Percentiles rank a stretch among this genome's conserved stretches.
phyloP scores from a whole-genome alignment of 371 early-diverging fungal genomes.

The Actinomucor elegans region DNA sequence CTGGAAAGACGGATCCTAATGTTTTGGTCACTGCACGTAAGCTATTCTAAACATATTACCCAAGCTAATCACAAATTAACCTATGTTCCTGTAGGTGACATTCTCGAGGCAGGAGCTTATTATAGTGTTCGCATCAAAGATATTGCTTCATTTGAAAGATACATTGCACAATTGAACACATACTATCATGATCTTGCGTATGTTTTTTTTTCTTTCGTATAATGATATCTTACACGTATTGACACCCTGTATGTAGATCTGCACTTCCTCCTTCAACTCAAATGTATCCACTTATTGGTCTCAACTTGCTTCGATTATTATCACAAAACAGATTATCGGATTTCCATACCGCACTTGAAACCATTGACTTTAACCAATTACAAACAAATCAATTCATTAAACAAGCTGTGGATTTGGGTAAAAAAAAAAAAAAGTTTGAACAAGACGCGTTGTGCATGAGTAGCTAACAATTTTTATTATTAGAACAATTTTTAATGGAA shows the following conservation, averaged over 20 bases:
- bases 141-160: conserved; percentile 90
- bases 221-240: too few relatives aligned
- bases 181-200: conserved; percentile 88
- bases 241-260: too few relatives aligned
- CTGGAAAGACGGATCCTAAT: conserved; percentile 59
- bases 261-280: conserved; percentile 75
- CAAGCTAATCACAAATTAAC: neutral
- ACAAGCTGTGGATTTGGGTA: conserved; percentile 84
- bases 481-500: conserved; percentile 93
- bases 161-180: conserved; percentile 89
- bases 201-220: too few relatives aligned
- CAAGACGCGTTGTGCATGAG: too few relatives aligned
- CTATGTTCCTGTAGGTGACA: conserved; percentile 63
- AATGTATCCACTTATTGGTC: conserved; percentile 86
- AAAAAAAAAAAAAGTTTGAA: neutral
- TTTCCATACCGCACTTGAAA: conserved; percentile 93
- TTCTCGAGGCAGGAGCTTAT: conserved; percentile 91
- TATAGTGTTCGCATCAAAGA: conserved; percentile 83
- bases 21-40: conserved; percentile 72
- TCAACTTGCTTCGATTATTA: conserved; percentile 89
- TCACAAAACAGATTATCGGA: conserved; percentile 93
- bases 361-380: conserved; percentile 81
- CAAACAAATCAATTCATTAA: conserved; percentile 80
- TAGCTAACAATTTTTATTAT: neutral
- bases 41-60: conserved; percentile 9